Percentiles rank a stretch among this genome's conserved stretches.
Evolutionary conservation across 306 rosid genomes (phyloP).

Genomic region (Cucurbita pepo): DNA sequence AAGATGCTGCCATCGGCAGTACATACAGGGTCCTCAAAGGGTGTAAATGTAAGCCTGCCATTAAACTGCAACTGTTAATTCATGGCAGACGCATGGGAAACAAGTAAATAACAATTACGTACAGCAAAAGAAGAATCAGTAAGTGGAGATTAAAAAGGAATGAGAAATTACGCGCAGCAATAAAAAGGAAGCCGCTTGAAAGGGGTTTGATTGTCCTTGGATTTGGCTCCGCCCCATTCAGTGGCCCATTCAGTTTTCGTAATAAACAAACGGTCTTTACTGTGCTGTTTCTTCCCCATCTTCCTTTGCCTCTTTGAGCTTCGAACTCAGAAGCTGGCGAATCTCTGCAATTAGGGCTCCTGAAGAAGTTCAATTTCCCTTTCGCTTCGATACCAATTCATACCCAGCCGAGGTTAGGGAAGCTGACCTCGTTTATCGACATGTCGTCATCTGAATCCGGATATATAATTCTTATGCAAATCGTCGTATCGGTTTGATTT

Average conservation of each 20-base stretch:
- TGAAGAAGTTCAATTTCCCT: background rate
- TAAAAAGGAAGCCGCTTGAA: slow-evolving; percentile 95
- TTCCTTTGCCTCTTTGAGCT: background rate
- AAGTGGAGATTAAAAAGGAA: background rate
- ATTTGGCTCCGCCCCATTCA: slow-evolving; percentile 94
- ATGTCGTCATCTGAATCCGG: background rate
- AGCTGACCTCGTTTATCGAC: background rate
- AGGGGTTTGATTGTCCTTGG: slow-evolving; percentile 47
- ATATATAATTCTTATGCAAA: background rate
- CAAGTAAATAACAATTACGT: background rate
- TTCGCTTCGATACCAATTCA: background rate
- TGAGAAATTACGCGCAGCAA: slow-evolving; percentile 62
- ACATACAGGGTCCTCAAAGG: slow-evolving; percentile 75
- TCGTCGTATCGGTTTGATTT: background rate
- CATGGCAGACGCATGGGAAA: background rate
- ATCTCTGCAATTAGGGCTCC: slow-evolving; percentile 6
- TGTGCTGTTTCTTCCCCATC: slow-evolving; percentile 97
- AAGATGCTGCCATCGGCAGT: slow-evolving; percentile 77
- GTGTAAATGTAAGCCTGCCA: slow-evolving; percentile 77
- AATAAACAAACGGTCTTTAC: slow-evolving; percentile 83
- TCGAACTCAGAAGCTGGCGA: background rate
- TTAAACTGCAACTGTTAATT: background rate
- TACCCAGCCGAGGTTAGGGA: background rate
- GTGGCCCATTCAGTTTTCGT: slow-evolving; percentile 99
- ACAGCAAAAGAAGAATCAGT: background rate